A percentile compares a stretch with the other conserved stretches of the same genome.
These are phyloP conservation scores for Fusarium coffeatum DNA, from an alignment of 2,329 filamentous ascomycete species.

Conservation along the genomic window DNA sequence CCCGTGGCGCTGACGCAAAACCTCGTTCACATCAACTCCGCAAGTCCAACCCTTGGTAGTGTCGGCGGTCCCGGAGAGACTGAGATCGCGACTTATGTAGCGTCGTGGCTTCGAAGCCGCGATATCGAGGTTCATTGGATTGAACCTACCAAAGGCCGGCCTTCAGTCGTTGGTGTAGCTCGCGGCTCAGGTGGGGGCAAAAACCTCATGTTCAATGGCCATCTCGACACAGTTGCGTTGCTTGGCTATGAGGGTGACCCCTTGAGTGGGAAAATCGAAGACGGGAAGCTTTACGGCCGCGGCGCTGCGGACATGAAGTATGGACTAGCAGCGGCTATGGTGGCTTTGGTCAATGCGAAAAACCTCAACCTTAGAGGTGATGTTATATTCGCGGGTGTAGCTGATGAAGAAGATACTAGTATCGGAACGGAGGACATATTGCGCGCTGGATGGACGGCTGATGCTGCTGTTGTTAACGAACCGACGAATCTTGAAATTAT, in stretches of 20 bases:
- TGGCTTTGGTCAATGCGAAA: slow-evolving; percentile 55
- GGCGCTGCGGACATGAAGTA: slow-evolving; percentile 65
- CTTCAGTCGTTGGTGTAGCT: slow-evolving; percentile 62
- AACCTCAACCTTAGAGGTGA: slow-evolving; percentile 57
- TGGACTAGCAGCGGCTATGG: slow-evolving; percentile 60
- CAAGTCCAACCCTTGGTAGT: slow-evolving; percentile 58
- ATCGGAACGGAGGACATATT: slow-evolving; percentile 64
- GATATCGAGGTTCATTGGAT: slow-evolving; percentile 63
- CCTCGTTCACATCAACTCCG: slow-evolving; percentile 62
- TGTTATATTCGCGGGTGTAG: slow-evolving; percentile 64
- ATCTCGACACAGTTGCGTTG: slow-evolving; percentile 64
- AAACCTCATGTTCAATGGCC: slow-evolving; percentile 64
- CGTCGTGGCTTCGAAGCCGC: slow-evolving; percentile 63
- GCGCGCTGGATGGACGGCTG: slow-evolving; percentile 63
- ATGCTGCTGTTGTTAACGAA: slow-evolving; percentile 63
- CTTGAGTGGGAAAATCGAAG: slow-evolving; percentile 55
- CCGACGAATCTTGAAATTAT: slow-evolving; percentile 58
- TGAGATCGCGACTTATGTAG: slow-evolving; percentile 59
- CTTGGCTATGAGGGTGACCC: slow-evolving; percentile 60
- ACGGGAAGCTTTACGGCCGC: slow-evolving; percentile 58
- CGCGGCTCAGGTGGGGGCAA: slow-evolving; percentile 60
- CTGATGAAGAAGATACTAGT: slow-evolving; percentile 64
- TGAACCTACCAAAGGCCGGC: slow-evolving; percentile 58
- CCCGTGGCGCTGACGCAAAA: slow-evolving; percentile 4
- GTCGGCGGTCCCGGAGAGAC: slow-evolving; percentile 59